A percentile compares a stretch with the other conserved stretches of the same genome.
phyloP scores from a whole-genome alignment of 2,329 filamentous ascomycete species.

The Calonectria pauciramosa region DNA sequence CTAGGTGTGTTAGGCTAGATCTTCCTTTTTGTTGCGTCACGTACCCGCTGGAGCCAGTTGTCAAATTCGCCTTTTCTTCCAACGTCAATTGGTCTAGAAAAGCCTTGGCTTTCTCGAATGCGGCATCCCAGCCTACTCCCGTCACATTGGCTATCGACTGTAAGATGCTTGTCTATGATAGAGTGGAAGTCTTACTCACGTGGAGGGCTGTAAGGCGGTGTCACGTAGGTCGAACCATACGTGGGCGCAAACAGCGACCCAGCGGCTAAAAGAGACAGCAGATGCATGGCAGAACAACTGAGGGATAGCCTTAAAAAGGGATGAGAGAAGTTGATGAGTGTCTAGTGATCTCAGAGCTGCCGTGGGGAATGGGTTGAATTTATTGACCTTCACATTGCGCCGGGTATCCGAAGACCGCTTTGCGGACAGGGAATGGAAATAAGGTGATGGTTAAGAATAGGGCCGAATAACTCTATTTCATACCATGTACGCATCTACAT shows the following conservation, averaged over 20 bases:
- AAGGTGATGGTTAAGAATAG: background rate
- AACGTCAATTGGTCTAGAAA: background rate
- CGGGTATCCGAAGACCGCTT: background rate
- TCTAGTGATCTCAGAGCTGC: background rate
- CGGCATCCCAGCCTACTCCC: background rate
- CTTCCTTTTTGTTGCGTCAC: background rate
- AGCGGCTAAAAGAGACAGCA: background rate
- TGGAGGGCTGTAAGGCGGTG: background rate
- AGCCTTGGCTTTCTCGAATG: background rate
- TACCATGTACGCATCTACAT: background rate
- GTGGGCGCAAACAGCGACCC: background rate
- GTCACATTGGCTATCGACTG: background rate
- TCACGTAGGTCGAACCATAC: background rate
- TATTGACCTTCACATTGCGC: background rate
- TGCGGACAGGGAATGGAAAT: background rate
- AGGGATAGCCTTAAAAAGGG: too few relatives aligned
- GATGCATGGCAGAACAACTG: background rate
- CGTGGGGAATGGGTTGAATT: background rate
- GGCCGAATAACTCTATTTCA: background rate
- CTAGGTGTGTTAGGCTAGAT: background rate
- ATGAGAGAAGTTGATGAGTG: too few relatives aligned
- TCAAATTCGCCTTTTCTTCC: slow-evolving; percentile 13
- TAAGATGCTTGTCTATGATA: background rate
- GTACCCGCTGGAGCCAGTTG: background rate
- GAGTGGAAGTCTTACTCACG: background rate